Conservation (phyloP, 1,139 yeast genomes). For the Zygosaccharomyces sapae region DNA sequence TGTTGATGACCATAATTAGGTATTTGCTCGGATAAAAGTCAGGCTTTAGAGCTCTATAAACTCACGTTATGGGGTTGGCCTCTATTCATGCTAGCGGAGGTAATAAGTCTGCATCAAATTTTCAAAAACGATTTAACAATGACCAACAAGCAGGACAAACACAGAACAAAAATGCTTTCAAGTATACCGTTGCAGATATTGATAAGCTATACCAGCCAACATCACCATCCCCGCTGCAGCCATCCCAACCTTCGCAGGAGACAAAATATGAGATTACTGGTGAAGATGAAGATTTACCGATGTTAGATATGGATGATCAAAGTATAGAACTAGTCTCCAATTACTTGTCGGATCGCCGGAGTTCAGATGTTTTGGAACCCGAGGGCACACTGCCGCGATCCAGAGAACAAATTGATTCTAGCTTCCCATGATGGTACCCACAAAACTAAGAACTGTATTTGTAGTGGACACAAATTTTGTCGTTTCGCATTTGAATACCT, state of each 20-base stretch:
- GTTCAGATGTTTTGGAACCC: not conserved
- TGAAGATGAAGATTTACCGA: conserved; percentile 45
- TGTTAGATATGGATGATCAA: conserved; percentile 48
- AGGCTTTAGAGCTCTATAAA: no score
- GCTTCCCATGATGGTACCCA: conserved; percentile 13
- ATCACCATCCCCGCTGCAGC: no score
- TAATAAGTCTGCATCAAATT: not conserved
- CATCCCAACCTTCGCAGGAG: no score
- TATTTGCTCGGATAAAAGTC: no score
- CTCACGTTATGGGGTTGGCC: conserved; percentile 12
- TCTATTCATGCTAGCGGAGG: conserved; percentile 11
- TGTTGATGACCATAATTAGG: no score
- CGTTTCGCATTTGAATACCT: conserved; percentile 55
- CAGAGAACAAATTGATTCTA: conserved; percentile 12
- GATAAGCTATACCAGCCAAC: conserved; percentile 9
- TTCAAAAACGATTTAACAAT: not conserved
- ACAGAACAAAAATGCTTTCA: conserved; percentile 1
- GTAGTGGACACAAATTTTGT: conserved; percentile 78
- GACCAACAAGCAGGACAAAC: not conserved
- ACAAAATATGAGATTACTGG: no score
- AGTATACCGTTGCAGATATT: conserved; percentile 16
- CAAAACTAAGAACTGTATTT: conserved; percentile 36
- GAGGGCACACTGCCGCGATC: not conserved
- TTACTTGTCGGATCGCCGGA: conserved; percentile 37
- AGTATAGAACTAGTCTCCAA: conserved; percentile 48